Base-by-base conservation (phyloP, 495 filamentous ascomycete genomes). In the Clavariopsis aquatica region DNA sequence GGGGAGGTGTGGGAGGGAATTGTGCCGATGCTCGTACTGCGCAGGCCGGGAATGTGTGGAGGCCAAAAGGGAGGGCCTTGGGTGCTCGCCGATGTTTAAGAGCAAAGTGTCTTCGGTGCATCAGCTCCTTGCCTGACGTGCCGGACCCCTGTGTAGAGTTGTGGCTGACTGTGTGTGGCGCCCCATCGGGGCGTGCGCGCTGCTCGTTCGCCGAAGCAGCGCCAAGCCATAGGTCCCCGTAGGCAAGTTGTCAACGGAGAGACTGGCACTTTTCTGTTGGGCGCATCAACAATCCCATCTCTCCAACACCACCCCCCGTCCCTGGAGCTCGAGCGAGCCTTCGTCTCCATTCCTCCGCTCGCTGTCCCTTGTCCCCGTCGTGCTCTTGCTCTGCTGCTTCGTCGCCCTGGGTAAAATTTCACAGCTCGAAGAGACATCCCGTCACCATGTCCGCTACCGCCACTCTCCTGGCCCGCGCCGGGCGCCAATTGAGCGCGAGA, bases 371-470 rank as follows among this genome's bases (percentile, higher is more conserved):
- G 12, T 53, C 52, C 47, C 46, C 29, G 6, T n/a, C 12, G 12
- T 28, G 31, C 29, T 9, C 29, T 41, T 57, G 17, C 9, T 31
- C 41, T 36, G 8, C 51, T 53, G 19, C 60, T 43, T 27, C 12
- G 22, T 2, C 34, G 31, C 27, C 20, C 28, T 29, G 46, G 31
- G 55, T 60, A 31, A 43, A 41, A 28, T 49, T 54, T 27, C 49
- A 20, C 31, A 26, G 52, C 41, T 26, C 54, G 29, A 61, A 27
- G 24, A 66, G 56, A 53, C 67, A 68, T 68, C 64, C 60, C 52
- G 60, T 65, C 66, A 75, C 73, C 64, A 77, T 77, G 75, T 70
- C 75, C 46, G 74, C 74, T 49, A 71, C 75, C 41, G 68, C 75
- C 52, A 71, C 73, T 36, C 64, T 76, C 45, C 65, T 77, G 52